Evolutionary conservation across 345 rosid genomes (phyloP).

Genomic region (Iberis pinnata): DNA sequence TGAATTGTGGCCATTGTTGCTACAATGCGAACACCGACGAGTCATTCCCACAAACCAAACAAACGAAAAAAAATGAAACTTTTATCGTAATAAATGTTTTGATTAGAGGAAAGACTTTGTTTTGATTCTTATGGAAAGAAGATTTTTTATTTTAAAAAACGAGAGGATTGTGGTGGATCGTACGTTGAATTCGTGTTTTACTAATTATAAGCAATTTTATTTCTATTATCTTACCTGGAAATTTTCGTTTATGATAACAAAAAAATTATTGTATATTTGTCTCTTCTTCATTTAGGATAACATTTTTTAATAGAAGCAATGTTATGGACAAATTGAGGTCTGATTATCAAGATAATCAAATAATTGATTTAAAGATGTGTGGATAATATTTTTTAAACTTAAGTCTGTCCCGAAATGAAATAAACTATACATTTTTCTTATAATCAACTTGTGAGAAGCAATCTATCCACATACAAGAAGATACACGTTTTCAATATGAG

Average conservation of each 20-base stretch:
- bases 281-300: slow-evolving; percentile 7
- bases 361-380: slow-evolving; percentile 3
- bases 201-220: slow-evolving; percentile 4
- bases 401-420: not conserved
- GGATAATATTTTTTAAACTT: slow-evolving; percentile 26
- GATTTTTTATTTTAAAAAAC: too few species aligned
- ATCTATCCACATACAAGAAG: slow-evolving; percentile 12
- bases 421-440: not conserved
- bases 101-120: too few species aligned
- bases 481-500: slow-evolving; percentile 14
- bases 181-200: slow-evolving; percentile 25
- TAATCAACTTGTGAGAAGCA: slow-evolving; percentile 13
- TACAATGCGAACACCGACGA: slow-evolving; percentile 91
- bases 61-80: not conserved
- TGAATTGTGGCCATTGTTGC: slow-evolving; percentile 92
- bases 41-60: slow-evolving; percentile 23
- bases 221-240: slow-evolving; percentile 19
- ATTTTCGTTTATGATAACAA: not conserved
- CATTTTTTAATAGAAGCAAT: not conserved
- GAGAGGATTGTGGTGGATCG: slow-evolving; percentile 31
- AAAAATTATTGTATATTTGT: too few species aligned
- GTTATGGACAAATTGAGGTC: slow-evolving; percentile 19
- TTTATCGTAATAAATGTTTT: slow-evolving; percentile 16
- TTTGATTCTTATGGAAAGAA: too few species aligned
- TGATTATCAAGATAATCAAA: slow-evolving; percentile 4